phyloP scores from a whole-genome alignment of 2,329 filamentous ascomycete species.

The Cladophialophora chaetospira region DNA sequence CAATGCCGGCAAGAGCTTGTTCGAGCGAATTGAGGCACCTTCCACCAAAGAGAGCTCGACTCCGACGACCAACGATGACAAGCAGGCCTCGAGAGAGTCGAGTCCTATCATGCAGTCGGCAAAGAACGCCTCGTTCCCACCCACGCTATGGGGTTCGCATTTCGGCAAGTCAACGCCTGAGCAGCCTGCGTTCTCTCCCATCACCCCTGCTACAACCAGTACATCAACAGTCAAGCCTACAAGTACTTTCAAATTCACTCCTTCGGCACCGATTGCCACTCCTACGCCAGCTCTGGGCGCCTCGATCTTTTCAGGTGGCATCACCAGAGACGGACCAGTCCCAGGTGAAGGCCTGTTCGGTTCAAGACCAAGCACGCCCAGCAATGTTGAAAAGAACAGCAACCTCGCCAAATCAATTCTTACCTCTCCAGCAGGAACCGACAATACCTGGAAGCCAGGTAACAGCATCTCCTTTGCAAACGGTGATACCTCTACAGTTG shows the following conservation, averaged over 20 bases:
- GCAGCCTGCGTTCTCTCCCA: slow-evolving; percentile 25
- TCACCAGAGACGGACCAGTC: slow-evolving; percentile 28
- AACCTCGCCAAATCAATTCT: slow-evolving; percentile 23
- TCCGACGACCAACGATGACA: slow-evolving; percentile 8
- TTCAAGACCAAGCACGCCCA: slow-evolving; percentile 33
- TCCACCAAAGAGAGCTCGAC: slow-evolving; percentile 17
- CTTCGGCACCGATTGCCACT: slow-evolving; percentile 19
- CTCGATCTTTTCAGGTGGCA: slow-evolving; percentile 29
- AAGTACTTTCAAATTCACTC: slow-evolving; percentile 30
- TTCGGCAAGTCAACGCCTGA: slow-evolving; percentile 34
- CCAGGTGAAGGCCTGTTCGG: slow-evolving; percentile 37
- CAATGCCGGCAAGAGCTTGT: slow-evolving; percentile 30
- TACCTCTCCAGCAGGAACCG: slow-evolving; percentile 34
- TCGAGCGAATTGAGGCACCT: slow-evolving; percentile 31
- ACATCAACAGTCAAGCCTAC: slow-evolving; percentile 26
- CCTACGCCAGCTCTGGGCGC: slow-evolving; percentile 20
- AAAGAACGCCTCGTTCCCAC: slow-evolving; percentile 34
- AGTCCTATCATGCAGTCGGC: slow-evolving; percentile 38
- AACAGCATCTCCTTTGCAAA: slow-evolving; percentile 52
- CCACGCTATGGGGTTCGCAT: slow-evolving; percentile 43
- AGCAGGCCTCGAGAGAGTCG: slow-evolving; percentile 15
- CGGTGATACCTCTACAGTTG: slow-evolving; percentile 33
- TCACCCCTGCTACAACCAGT: slow-evolving; percentile 25
- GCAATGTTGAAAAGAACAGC: slow-evolving; percentile 24
- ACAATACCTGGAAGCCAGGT: slow-evolving; percentile 53